Evolutionary conservation across 208 protist species (phyloP).

Genomic region (Trypanosoma rangeli): DNA sequence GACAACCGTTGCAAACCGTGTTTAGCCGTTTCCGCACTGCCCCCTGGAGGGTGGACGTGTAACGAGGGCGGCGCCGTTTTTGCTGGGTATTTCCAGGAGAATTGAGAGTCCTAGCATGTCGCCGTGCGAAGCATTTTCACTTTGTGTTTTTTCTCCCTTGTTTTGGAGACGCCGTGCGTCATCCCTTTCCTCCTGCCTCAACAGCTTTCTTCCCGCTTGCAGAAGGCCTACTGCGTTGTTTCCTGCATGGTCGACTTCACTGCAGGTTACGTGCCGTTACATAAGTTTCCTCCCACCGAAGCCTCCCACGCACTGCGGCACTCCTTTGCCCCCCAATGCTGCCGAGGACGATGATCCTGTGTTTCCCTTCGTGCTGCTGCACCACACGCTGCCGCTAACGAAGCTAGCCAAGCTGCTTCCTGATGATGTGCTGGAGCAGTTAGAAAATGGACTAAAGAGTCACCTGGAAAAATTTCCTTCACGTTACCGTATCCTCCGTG

Average conservation of each 20-base stretch:
- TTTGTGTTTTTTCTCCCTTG: background rate
- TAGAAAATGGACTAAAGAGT: slow-evolving; percentile 24
- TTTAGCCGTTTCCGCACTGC: too few relatives aligned
- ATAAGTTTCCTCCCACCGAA: background rate
- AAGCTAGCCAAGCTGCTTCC: slow-evolving; percentile 26
- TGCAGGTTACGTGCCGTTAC: background rate
- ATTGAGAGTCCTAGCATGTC: background rate
- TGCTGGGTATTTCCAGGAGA: background rate
- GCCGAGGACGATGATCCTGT: slow-evolving; percentile 19
- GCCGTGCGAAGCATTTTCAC: background rate
- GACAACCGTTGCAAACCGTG: background rate
- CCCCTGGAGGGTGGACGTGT: background rate
- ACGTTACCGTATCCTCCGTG: slow-evolving; percentile 21
- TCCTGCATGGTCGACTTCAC: background rate
- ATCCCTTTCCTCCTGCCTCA: background rate
- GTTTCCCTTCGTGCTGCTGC: slow-evolving; percentile 1
- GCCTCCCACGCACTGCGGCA: background rate
- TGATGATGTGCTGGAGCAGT: slow-evolving; percentile 31
- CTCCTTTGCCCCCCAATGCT: background rate
- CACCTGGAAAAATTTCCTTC: slow-evolving; percentile 29
- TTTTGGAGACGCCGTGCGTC: background rate
- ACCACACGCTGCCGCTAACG: slow-evolving; percentile 5
- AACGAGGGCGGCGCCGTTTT: background rate
- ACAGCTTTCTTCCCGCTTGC: background rate
- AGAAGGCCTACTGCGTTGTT: background rate